phyloP scores from a whole-genome alignment of 163 green algal species.

The Picocystis sp. region DNA sequence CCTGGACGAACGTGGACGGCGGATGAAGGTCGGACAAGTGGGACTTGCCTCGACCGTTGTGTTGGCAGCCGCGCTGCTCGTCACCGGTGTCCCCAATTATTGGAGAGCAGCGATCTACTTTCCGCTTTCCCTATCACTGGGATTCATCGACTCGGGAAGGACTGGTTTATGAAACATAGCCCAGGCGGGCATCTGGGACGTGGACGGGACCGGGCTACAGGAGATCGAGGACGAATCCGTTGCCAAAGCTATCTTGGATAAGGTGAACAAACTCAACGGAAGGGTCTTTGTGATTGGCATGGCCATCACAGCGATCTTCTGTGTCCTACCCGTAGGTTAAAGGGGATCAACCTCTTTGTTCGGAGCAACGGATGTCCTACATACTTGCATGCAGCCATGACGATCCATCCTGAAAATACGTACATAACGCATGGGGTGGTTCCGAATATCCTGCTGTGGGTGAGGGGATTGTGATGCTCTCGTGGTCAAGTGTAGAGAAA shows the following conservation, averaged over 20 bases:
- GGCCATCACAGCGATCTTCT: conserved; percentile 6
- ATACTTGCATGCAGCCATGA: no score
- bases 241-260: conserved; percentile 11
- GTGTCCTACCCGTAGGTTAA: neutral
- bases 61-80: conserved; percentile 5
- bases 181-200: conserved; percentile 20
- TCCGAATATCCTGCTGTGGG: no score
- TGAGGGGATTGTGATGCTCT: no score
- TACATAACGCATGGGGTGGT: no score
- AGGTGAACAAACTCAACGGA: conserved; percentile 20
- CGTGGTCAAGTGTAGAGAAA: no score
- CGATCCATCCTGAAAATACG: no score
- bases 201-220: conserved; percentile 17
- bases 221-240: conserved; percentile 20
- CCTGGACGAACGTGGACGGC: conserved; percentile 7
- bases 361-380: no score
- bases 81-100: neutral
- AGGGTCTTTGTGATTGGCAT: conserved; percentile 3
- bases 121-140: conserved; percentile 7
- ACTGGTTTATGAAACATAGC: conserved; percentile 22
- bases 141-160: conserved; percentile 10
- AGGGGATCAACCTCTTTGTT: no score
- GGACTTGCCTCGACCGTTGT: neutral
- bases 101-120: conserved; percentile 1
- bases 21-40: conserved; percentile 3